Evolutionary conservation across 805 yeast genomes (phyloP), one percentile per base, ranked within the genome.

Genomic region (Starmerella roubikii): DNA sequence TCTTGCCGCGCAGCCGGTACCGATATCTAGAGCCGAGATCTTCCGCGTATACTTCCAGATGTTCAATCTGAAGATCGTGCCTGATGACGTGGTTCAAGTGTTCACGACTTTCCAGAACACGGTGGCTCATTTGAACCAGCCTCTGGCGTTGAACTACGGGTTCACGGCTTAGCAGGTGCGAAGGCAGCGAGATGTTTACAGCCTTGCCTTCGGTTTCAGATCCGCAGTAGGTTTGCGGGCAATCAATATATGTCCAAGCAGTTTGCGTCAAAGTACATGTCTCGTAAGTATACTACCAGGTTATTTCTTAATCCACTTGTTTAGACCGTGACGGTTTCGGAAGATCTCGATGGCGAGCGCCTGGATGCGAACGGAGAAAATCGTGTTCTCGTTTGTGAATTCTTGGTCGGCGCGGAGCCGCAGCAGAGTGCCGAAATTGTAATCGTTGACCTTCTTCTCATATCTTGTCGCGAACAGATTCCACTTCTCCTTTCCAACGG

Each of bases 311-410:
- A 75, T 69, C 98, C 98, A 91, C 64, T 91, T 94, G 64, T 91
- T 91, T 54, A 81, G 69, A 27, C 94, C 94, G 48, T 70, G 70
- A 59, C 76, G 81, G 66, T 91, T 91, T 71, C 98, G 79, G 44
- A 83, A 84, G 47, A 91, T 79, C 67, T 91, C 98, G 55, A 85
- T 71, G 40, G 95, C 95, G 54, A 86, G 81, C 58, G 91, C 91
- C 64, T 91, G 97, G 56, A 88, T 74, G 65, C 97, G 77, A 42
- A 88, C 91, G 6, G 59, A 94, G 52, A 91, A 88, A 38, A 85
- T 80, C 33, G 97, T 82, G 42, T 78, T 75, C 33, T 75, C 72
- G 63, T 88, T 83, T 34, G 73, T 72, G 60, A 91, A 91, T 59
- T 83, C 95, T 23, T 67, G 77, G 34, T 62, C 58, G 27, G 80